Conservation (phyloP, 768 basidiomycete species). For the Lactifluus echinatus region DNA sequence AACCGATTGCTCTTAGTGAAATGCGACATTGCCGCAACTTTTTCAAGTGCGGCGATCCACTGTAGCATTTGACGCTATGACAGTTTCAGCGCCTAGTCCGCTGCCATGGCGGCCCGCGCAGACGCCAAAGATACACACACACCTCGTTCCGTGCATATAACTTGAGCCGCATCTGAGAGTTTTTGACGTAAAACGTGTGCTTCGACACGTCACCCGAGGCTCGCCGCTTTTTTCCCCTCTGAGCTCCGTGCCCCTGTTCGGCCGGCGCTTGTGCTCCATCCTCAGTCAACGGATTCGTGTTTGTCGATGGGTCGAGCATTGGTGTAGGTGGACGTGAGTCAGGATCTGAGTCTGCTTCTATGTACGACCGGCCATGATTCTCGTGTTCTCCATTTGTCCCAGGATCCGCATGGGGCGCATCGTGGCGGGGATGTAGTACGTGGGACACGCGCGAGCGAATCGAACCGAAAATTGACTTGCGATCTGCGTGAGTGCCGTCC, state of each 20-base stretch:
- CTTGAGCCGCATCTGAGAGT: slow-evolving; percentile 84
- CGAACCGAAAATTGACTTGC: slow-evolving; percentile 33
- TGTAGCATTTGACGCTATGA: slow-evolving; percentile 88
- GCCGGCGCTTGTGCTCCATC: slow-evolving; percentile 23
- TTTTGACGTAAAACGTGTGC: slow-evolving; percentile 91
- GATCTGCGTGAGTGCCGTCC: slow-evolving; percentile 26
- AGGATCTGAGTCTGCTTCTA: slow-evolving; percentile 11
- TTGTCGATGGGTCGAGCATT: slow-evolving; percentile 80
- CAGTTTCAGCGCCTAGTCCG: background rate
- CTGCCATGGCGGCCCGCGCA: background rate
- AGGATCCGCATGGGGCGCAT: slow-evolving; percentile 1
- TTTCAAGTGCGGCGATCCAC: slow-evolving; percentile 88
- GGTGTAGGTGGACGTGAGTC: slow-evolving; percentile 35
- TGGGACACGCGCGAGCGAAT: slow-evolving; percentile 32
- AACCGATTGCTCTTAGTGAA: slow-evolving; percentile 82
- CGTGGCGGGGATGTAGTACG: background rate
- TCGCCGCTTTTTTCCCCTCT: slow-evolving; percentile 41
- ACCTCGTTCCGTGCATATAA: slow-evolving; percentile 84
- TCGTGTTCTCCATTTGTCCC: slow-evolving; percentile 9
- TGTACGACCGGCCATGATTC: slow-evolving; percentile 12
- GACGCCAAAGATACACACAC: slow-evolving; percentile 13
- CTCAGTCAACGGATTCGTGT: slow-evolving; percentile 44
- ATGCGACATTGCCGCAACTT: slow-evolving; percentile 63
- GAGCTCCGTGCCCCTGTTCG: slow-evolving; percentile 26
- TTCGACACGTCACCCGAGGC: slow-evolving; percentile 62